Percentiles rank a stretch among this genome's conserved stretches.
Evolutionary conservation across 176 grass and related monocot genomes (phyloP).

Genomic region (Tillandsia fasciculata): DNA sequence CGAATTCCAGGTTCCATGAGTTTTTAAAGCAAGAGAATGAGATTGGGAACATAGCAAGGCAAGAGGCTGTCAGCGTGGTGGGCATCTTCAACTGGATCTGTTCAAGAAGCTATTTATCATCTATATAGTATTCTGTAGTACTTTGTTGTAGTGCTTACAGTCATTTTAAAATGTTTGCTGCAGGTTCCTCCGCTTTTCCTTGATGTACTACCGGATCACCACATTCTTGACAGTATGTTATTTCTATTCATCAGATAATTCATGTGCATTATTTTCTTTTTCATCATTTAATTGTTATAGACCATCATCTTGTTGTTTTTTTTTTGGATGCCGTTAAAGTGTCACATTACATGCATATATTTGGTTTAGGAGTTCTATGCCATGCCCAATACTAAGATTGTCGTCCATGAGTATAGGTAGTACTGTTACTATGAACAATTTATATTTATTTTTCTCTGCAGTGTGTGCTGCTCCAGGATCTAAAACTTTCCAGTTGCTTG

Average conservation of each 20-base stretch:
- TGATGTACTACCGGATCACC: slow-evolving; percentile 79
- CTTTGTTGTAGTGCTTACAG: background rate
- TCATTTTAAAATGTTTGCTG: background rate
- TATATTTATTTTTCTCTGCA: slow-evolving; percentile 24
- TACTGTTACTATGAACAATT: slow-evolving; percentile 9
- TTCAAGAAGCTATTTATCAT: background rate
- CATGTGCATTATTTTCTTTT: background rate
- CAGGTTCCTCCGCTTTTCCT: slow-evolving; percentile 77
- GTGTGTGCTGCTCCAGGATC: slow-evolving; percentile 99
- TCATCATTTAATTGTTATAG: slow-evolving; percentile 4
- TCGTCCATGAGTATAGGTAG: no score
- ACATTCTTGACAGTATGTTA: slow-evolving; percentile 92
- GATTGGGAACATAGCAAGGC: slow-evolving; percentile 96
- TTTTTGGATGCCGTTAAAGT: no score
- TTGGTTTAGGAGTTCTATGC: no score
- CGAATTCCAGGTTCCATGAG: slow-evolving; percentile 69
- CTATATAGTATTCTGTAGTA: background rate
- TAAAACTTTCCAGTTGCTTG: slow-evolving; percentile 98
- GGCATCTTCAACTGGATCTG: slow-evolving; percentile 25
- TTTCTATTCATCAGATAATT: background rate
- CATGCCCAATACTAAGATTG: no score
- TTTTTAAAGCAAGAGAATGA: slow-evolving; percentile 96
- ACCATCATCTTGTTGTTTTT: no score
- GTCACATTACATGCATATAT: no score
- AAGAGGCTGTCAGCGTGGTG: slow-evolving; percentile 99